Conservation (phyloP, 2,329 filamentous ascomycete genomes). For the Fusarium staphyleae region DNA sequence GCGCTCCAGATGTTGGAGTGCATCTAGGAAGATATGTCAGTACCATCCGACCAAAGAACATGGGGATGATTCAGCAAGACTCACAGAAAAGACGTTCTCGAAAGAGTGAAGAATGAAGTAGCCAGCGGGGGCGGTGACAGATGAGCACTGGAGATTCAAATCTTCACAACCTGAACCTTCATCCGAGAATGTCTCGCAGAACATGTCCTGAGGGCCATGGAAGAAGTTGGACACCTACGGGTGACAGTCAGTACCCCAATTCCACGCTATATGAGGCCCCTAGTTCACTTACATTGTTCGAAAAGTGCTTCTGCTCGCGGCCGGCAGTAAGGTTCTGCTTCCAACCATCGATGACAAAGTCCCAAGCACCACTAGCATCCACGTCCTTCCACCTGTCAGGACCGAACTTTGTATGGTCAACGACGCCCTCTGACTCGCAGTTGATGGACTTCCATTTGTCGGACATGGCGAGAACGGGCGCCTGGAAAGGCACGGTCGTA, state of each 20-base stretch:
- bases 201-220: conserved; percentile 24
- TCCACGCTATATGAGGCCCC: no score
- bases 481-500: not conserved
- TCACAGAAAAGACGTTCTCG: conserved; percentile 14
- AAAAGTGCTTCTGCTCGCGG: conserved; percentile 11
- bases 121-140: conserved; percentile 10
- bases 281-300: conserved; percentile 19
- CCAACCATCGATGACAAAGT: conserved; percentile 14
- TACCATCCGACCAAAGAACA: not conserved
- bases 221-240: conserved; percentile 16
- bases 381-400: conserved; percentile 18
- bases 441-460: conserved; percentile 4
- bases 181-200: conserved; percentile 17
- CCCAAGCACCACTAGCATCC: conserved; percentile 14
- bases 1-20: conserved; percentile 26
- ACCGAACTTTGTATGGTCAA: conserved; percentile 12
- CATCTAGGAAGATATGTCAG: not conserved
- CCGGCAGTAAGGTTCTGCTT: conserved; percentile 9
- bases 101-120: conserved; percentile 22
- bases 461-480: not conserved
- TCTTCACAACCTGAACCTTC: conserved; percentile 15
- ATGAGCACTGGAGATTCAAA: conserved; percentile 13
- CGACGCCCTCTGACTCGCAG: conserved; percentile 13
- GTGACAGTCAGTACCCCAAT: not conserved
- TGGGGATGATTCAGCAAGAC: not conserved